Percentiles rank a stretch among this genome's conserved stretches.
phyloP scores from a whole-genome alignment of 2,329 filamentous ascomycete genomes.

The Chrysoporthe puriensis region DNA sequence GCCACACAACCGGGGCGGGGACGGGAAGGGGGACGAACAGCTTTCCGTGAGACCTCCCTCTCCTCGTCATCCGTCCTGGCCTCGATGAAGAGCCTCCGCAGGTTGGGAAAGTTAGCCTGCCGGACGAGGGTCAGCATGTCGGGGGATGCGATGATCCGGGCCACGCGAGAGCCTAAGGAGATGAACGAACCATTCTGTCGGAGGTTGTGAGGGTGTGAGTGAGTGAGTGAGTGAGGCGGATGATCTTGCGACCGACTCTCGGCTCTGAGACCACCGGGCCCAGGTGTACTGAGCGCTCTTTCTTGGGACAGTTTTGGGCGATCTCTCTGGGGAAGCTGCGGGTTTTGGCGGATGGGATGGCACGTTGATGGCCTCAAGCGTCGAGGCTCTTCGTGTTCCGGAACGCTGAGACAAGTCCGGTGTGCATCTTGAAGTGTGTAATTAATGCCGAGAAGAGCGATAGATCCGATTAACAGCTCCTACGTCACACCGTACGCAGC shows the following conservation, averaged over 20 bases:
- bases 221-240: background rate
- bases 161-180: no score
- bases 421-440: background rate
- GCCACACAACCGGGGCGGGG: background rate
- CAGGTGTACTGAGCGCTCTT: no score
- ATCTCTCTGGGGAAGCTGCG: background rate
- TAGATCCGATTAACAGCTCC: background rate
- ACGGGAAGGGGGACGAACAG: conserved; percentile 55
- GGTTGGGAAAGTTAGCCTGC: conserved; percentile 31
- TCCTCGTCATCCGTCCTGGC: conserved; percentile 51
- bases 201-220: background rate
- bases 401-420: background rate
- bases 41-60: conserved; percentile 89
- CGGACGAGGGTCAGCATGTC: background rate
- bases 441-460: background rate
- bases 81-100: conserved; percentile 25
- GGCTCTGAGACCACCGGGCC: no score
- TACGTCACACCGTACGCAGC: background rate
- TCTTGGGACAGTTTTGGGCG: no score
- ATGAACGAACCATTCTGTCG: background rate
- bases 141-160: no score
- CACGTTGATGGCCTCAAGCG: background rate
- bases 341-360: background rate
- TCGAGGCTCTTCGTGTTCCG: background rate
- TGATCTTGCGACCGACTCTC: background rate